phyloP scores from a whole-genome alignment of 371 early-diverging fungal species.

The Capillidium rhysosporum region DNA sequence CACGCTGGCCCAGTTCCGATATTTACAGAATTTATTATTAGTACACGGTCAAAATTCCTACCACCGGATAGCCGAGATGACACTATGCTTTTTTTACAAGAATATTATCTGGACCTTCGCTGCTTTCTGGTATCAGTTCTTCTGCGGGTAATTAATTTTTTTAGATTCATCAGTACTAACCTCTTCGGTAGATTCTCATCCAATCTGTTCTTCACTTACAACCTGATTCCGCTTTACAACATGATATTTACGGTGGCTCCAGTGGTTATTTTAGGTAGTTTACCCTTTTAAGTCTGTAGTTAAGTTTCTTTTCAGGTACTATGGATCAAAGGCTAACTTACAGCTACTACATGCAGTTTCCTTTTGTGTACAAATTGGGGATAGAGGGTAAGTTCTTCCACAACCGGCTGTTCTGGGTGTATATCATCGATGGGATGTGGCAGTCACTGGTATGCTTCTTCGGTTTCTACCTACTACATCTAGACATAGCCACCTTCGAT shows the following conservation, averaged over 20 bases:
- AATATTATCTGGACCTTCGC: constrained; percentile 75
- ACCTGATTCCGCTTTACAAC: constrained; percentile 65
- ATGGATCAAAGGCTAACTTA: constrained; percentile 40
- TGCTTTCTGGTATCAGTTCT: constrained; percentile 67
- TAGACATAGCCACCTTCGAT: constrained; percentile 10
- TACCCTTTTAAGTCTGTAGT: constrained; percentile 11
- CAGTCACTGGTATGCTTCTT: constrained; percentile 46
- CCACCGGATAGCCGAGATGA: constrained; percentile 69
- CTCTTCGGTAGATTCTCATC: constrained; percentile 35
- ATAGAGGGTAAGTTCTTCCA: constrained; percentile 36
- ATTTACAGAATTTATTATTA: constrained; percentile 53
- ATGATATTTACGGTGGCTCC: constrained; percentile 57
- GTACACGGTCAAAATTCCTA: constrained; percentile 86
- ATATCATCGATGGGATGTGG: constrained; percentile 45
- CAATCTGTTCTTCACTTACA: constrained; percentile 70
- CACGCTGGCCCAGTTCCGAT: constrained; percentile 75
- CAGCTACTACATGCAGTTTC: constrained; percentile 30
- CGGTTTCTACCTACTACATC: constrained; percentile 27
- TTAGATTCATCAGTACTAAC: neutral
- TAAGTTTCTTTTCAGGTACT: constrained; percentile 21
- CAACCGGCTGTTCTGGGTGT: constrained; percentile 32
- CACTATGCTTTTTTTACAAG: constrained; percentile 83
- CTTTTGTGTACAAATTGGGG: constrained; percentile 40
- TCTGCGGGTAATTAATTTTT: constrained; percentile 29
- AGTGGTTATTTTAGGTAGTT: constrained; percentile 31